Evolutionary conservation across 208 protist species (phyloP), one percentile per base, ranked within the genome.

Genomic region (Herpetomonas muscarum): DNA sequence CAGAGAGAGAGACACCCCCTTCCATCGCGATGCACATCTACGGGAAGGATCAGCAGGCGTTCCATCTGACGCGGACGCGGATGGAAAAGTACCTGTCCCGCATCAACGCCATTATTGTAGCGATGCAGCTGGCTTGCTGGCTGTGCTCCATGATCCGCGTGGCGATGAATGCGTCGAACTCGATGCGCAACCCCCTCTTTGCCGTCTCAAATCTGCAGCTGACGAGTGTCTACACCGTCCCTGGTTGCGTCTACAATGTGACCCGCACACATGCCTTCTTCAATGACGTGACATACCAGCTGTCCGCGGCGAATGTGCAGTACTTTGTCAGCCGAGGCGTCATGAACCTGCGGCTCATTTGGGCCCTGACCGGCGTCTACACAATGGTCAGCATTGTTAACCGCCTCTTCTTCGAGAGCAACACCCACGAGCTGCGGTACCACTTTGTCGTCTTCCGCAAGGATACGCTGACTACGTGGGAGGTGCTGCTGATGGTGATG

Each of bases 401-500:
- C 73, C 61, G 74, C 21, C 24, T 76, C 25, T 83, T 61, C 58
- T 83, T 91, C 45, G 86, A 90, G 65, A 74, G 70, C 1, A 77
- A 81, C 51, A 79, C 77, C 10, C 75, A 84, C 42, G 79, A 92
- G 64, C 28, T 95, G 12, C 88, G 79, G 29, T 90, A 89, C 39
- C 79, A 91, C 69, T 91, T 91, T 69, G 78, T 87, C 1, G 71
- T 92, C 10, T 81, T 92, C 56, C 80, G 81, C 48, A 92, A 91
- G 55, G 88, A 92, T 45, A 79, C 79, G 61, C 31, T 95, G 21
- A 78, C 75, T n/a, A 75, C 69, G 32, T 91, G 79, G 81, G 78
- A 92, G 67, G 22, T 92, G 25, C 56, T 81, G 9, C 51, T 92
- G 13, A 62, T 87, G 52, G 61, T 89, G 41, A 37, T 89, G 19